Conservation (phyloP, 108 stramenopile genomes). For the Pseudonitzschia multiseries region DNA sequence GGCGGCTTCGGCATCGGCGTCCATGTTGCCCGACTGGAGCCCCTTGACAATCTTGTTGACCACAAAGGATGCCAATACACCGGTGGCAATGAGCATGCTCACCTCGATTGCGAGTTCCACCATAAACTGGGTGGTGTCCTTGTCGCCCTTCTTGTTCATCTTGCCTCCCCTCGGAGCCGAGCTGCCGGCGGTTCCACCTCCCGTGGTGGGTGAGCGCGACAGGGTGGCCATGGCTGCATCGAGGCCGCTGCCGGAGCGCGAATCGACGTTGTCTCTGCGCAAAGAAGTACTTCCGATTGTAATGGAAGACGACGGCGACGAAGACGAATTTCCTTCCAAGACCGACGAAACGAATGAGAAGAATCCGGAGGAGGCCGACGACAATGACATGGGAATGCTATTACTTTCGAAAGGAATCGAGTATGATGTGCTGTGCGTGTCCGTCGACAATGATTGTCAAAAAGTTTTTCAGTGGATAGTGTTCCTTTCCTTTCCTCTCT, state of each 20-base stretch:
- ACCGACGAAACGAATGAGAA: neutral
- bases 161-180: neutral
- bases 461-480: too few relatives aligned
- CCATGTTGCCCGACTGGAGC: neutral
- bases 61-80: slow-evolving; percentile 22
- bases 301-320: neutral
- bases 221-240: neutral
- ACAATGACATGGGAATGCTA: slow-evolving; percentile 1
- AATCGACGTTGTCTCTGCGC: neutral
- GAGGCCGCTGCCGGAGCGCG: neutral
- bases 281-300: neutral
- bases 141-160: neutral
- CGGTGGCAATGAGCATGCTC: slow-evolving; percentile 31
- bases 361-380: neutral
- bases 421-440: too few relatives aligned
- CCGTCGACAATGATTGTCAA: too few relatives aligned
- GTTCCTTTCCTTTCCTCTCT: too few relatives aligned
- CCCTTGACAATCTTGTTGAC: slow-evolving; percentile 29
- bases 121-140: slow-evolving; percentile 2
- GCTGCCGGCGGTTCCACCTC: neutral
- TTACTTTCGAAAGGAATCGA: too few relatives aligned
- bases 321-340: neutral
- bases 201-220: neutral
- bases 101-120: slow-evolving; percentile 33
- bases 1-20: slow-evolving; percentile 18